Evolutionary conservation across 1,284 basidiomycete species (phyloP).

Genomic region (Cryptococcus sp.): DNA sequence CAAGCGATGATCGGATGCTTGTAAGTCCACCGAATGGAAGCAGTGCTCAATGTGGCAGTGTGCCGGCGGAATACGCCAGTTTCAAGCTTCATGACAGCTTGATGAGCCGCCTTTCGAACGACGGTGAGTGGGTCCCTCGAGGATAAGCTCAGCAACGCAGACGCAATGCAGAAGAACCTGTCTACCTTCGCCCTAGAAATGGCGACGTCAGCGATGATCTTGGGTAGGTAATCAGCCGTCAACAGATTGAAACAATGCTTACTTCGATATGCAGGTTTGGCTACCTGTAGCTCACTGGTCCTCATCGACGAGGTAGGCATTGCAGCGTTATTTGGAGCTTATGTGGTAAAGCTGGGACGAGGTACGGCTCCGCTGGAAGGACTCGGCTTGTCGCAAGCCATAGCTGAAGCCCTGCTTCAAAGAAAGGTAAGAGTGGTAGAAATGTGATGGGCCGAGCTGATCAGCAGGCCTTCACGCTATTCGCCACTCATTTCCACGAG

Average conservation of each 20-base stretch:
- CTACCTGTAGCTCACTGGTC: slow-evolving; percentile 70
- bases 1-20: slow-evolving; percentile 89
- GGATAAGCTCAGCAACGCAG: slow-evolving; percentile 15
- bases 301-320: slow-evolving; percentile 84
- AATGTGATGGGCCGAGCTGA: neutral
- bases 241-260: neutral
- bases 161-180: slow-evolving; percentile 71
- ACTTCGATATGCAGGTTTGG: slow-evolving; percentile 61
- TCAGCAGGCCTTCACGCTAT: slow-evolving; percentile 75
- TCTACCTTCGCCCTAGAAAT: slow-evolving; percentile 95
- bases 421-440: slow-evolving; percentile 60
- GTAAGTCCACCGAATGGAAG: slow-evolving; percentile 31
- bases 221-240: slow-evolving; percentile 58
- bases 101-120: slow-evolving; percentile 84
- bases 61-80: slow-evolving; percentile 86
- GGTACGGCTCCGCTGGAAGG: slow-evolving; percentile 87
- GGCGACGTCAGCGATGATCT: slow-evolving; percentile 83
- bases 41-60: slow-evolving; percentile 45
- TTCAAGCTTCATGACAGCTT: slow-evolving; percentile 80
- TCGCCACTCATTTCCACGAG: slow-evolving; percentile 70
- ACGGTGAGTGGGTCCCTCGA: slow-evolving; percentile 53
- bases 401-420: slow-evolving; percentile 80
- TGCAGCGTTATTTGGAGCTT: slow-evolving; percentile 5
- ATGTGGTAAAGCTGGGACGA: slow-evolving; percentile 53
- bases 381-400: slow-evolving; percentile 85